Conservation (phyloP, 106 monocot genomes). For the Platanthera zijinensis region DNA sequence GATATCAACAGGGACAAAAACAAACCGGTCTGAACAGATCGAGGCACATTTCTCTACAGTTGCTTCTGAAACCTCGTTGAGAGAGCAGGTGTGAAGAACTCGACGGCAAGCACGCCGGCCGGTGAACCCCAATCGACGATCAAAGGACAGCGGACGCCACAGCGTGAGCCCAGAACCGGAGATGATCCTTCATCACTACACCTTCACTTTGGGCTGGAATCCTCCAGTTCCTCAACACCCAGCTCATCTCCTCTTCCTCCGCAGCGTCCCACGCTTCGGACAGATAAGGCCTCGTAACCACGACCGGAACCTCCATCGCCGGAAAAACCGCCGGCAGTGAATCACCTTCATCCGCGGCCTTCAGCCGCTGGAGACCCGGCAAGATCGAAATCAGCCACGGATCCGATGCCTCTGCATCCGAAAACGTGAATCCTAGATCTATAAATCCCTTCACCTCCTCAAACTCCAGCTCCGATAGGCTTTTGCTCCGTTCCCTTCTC, state of each 20-base stretch:
- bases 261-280: constrained; percentile 63
- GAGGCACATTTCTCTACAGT: too few species aligned
- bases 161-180: constrained; percentile 36
- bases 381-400: constrained; percentile 47
- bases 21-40: too few species aligned
- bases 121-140: background rate
- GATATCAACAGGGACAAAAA: too few species aligned
- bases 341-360: background rate
- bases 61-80: too few species aligned
- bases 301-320: background rate
- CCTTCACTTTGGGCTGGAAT: constrained; percentile 24
- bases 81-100: too few species aligned
- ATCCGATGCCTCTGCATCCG: constrained; percentile 33
- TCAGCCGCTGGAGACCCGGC: constrained; percentile 42
- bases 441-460: constrained; percentile 74
- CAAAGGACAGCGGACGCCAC: constrained; percentile 6
- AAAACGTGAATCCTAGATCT: constrained; percentile 71
- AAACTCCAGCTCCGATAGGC: constrained; percentile 74
- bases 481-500: constrained; percentile 13
- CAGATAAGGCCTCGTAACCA: constrained; percentile 50
- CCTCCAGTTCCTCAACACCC: constrained; percentile 36
- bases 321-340: background rate
- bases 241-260: constrained; percentile 17
- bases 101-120: too few species aligned
- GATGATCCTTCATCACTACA: constrained; percentile 30